phyloP scores from a whole-genome alignment of 73 alveolate genomes.

The Effrenium voratum region DNA sequence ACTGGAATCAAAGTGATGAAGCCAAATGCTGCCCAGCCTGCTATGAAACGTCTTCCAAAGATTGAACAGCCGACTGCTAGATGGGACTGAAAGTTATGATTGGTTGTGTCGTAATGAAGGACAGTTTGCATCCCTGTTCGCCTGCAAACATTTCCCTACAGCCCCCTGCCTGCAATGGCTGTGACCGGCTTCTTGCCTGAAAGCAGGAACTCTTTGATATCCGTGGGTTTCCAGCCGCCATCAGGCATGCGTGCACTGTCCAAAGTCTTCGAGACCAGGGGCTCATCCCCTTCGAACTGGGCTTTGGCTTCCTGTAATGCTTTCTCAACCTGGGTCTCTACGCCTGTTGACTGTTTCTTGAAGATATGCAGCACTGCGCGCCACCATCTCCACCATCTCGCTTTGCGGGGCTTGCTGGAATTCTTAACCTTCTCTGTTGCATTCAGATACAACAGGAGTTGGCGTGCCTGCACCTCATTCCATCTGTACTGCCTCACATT shows the following conservation, averaged over 20 bases:
- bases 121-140: no score
- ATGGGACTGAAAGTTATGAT: no score
- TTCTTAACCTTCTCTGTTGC: constrained; percentile 1
- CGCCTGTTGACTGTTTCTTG: neutral
- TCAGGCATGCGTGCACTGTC: constrained; percentile 20
- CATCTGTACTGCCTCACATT: neutral
- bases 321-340: neutral
- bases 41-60: no score
- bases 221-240: constrained; percentile 78
- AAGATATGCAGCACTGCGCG: neutral
- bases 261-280: neutral
- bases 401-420: neutral
- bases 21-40: no score
- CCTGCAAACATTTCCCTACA: constrained; percentile 65
- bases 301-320: neutral
- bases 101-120: no score
- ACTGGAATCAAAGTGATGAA: no score
- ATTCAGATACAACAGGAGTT: constrained; percentile 9
- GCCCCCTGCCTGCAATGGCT: constrained; percentile 70
- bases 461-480: constrained; percentile 16
- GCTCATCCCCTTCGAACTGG: neutral
- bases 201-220: constrained; percentile 49
- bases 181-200: constrained; percentile 72
- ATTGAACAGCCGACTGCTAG: no score
- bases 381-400: constrained; percentile 21